phyloP scores from a whole-genome alignment of 2,329 filamentous ascomycete species.

The Colletotrichum falcatum region DNA sequence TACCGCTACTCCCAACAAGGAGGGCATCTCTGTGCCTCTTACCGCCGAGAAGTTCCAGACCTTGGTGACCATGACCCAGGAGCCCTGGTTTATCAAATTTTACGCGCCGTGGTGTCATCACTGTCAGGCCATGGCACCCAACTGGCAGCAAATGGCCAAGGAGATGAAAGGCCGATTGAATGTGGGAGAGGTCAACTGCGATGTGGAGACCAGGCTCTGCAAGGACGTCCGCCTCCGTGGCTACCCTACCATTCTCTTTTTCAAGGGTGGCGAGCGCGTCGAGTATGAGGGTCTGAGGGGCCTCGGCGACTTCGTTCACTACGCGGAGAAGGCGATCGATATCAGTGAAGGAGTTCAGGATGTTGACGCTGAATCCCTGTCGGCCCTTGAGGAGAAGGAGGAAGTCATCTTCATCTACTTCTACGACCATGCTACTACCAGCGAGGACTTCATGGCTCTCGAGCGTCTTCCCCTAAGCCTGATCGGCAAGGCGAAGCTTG shows the following conservation, averaged over 20 bases:
- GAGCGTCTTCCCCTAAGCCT: constrained; percentile 88
- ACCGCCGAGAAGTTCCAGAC: constrained; percentile 88
- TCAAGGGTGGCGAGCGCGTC: constrained; percentile 89
- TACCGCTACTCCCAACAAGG: constrained; percentile 74
- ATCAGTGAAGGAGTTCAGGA: constrained; percentile 82
- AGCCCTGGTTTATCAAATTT: constrained; percentile 99
- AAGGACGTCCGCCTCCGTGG: constrained; percentile 85
- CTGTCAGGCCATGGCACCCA: constrained; percentile 91
- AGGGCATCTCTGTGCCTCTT: constrained; percentile 80
- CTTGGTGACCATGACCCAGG: constrained; percentile 85
- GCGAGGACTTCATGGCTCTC: constrained; percentile 89
- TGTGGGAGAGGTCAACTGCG: constrained; percentile 96
- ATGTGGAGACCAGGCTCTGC: constrained; percentile 86
- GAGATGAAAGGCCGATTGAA: constrained; percentile 93
- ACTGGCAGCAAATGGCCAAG: constrained; percentile 89
- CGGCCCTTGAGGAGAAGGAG: constrained; percentile 88
- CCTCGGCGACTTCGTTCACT: constrained; percentile 88
- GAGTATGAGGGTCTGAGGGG: constrained; percentile 95
- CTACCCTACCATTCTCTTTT: constrained; percentile 93
- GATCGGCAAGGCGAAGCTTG: constrained; percentile 90
- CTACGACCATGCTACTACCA: constrained; percentile 94
- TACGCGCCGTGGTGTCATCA: constrained; percentile 98
- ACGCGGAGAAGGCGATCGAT: constrained; percentile 87
- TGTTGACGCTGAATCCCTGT: constrained; percentile 81
- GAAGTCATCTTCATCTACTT: constrained; percentile 98